Conservation (phyloP, 805 yeast genomes). For the Wickerhamiella sorbophila region DNA sequence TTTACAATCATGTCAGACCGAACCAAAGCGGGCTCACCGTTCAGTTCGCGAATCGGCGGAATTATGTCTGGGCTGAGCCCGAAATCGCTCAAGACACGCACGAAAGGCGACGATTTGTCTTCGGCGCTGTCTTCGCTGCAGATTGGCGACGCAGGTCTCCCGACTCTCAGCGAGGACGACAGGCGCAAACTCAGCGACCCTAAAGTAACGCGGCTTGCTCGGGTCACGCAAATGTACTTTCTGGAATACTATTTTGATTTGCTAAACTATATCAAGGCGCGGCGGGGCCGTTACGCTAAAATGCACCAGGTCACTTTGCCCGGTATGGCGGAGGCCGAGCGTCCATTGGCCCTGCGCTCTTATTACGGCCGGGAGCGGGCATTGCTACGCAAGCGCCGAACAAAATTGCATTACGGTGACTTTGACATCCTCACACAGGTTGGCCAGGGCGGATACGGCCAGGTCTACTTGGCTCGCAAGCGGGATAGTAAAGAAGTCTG, state of each 20-base stretch:
- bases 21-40: slow-evolving; percentile 1
- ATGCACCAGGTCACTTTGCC: slow-evolving; percentile 40
- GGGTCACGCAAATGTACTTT: slow-evolving; percentile 87
- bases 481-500: slow-evolving; percentile 89
- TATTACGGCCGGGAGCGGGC: slow-evolving; percentile 78
- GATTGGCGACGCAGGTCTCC: background rate
- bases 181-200: slow-evolving; percentile 43
- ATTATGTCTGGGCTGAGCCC: slow-evolving; percentile 6
- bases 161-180: slow-evolving; percentile 15
- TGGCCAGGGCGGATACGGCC: slow-evolving; percentile 99
- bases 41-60: slow-evolving; percentile 3
- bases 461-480: slow-evolving; percentile 90
- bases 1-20: slow-evolving; percentile 4
- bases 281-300: slow-evolving; percentile 67
- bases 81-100: background rate
- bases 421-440: slow-evolving; percentile 95
- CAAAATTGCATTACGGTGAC: slow-evolving; percentile 87
- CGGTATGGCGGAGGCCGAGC: slow-evolving; percentile 25
- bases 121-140: background rate
- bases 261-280: slow-evolving; percentile 78
- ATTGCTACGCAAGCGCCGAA: slow-evolving; percentile 69
- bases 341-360: slow-evolving; percentile 53
- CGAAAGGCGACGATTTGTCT: background rate
- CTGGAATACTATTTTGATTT: slow-evolving; percentile 91
- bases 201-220: slow-evolving; percentile 71